These are phyloP conservation scores for sunflower (Helianthus annuus) DNA, from an alignment of 129 eudicot genomes.

Conservation along the genomic window HanXRQr2.0-SUNRISE NC_035438.2:50958317-50958816, in stretches of 20 bases:
- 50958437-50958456: neutral
- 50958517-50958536: constrained; percentile 83
- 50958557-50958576: constrained; percentile 99
- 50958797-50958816: neutral
- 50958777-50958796: neutral
- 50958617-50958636: neutral
- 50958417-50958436: constrained; percentile 18
- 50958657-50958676: neutral
- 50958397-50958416: constrained; percentile 99
- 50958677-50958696: constrained; percentile 87
- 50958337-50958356: constrained; percentile 96
- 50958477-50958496: constrained; percentile 5
- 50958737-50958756: constrained; percentile 70
- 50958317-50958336: constrained; percentile 6
- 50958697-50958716: constrained; percentile 96
- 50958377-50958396: constrained; percentile 99
- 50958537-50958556: constrained; percentile 92
- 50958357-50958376: constrained; percentile 98
- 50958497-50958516: constrained; percentile 87
- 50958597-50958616: constrained; percentile 16
- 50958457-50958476: neutral
- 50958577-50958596: constrained; percentile 91
- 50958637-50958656: neutral
- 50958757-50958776: constrained; percentile 12
- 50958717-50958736: constrained; percentile 54